phyloP scores from a whole-genome alignment of 345 rosid species.

The Arabidopsis suecica region DNA sequence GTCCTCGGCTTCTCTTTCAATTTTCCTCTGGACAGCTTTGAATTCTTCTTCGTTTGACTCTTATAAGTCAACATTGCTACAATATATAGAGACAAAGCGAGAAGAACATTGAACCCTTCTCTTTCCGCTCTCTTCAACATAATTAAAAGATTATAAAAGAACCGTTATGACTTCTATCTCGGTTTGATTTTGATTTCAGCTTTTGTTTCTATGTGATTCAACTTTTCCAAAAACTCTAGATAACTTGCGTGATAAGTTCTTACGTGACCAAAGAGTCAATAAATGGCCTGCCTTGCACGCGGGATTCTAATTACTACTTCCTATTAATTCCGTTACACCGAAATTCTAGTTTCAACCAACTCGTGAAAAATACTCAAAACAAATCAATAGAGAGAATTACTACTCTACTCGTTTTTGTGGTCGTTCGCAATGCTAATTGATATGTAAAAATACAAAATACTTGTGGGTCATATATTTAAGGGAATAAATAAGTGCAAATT shows the following conservation, averaged over 20 bases:
- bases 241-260: constrained; percentile 31
- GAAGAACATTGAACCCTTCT: too few relatives aligned
- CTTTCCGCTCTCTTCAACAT: too few relatives aligned
- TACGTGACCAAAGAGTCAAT: neutral
- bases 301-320: neutral
- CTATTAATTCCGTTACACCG: neutral
- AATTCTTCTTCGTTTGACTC: too few relatives aligned
- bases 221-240: neutral
- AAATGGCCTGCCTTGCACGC: neutral
- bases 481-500: neutral
- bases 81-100: too few relatives aligned
- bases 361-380: neutral
- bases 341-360: neutral
- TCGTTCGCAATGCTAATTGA: neutral
- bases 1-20: too few relatives aligned
- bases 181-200: neutral
- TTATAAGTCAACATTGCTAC: too few relatives aligned
- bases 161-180: neutral
- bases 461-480: constrained; percentile 22
- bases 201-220: constrained; percentile 4
- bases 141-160: neutral
- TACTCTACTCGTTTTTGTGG: constrained; percentile 2
- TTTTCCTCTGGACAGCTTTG: too few relatives aligned
- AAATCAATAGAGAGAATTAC: constrained; percentile 4
- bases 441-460: neutral